Evolutionary conservation across 345 rosid species (phyloP).

Genomic region (Syzygium jambos): DNA sequence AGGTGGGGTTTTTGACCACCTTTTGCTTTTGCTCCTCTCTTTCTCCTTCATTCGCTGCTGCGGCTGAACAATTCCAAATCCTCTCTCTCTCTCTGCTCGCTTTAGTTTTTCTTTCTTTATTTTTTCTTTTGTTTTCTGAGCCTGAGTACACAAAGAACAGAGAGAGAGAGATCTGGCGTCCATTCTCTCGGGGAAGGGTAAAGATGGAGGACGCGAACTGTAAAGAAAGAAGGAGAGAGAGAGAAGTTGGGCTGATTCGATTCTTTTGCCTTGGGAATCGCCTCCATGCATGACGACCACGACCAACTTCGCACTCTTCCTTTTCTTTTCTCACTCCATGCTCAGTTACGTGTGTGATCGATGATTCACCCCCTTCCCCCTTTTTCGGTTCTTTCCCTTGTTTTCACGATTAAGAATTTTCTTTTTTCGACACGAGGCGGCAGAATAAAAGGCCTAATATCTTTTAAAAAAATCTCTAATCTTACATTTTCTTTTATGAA

Average conservation of each 20-base stretch:
- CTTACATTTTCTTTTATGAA: neutral
- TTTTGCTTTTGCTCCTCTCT: neutral
- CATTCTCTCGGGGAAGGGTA: neutral
- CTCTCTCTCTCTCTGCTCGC: neutral
- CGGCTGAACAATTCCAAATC: neutral
- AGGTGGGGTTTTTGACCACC: neutral
- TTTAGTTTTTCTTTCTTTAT: neutral
- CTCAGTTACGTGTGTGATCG: neutral
- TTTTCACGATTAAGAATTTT: neutral
- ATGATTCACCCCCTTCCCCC: neutral
- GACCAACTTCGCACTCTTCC: neutral
- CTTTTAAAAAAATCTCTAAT: neutral
- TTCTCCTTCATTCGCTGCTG: neutral
- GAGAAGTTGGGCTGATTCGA: conserved; percentile 33
- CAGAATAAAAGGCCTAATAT: neutral
- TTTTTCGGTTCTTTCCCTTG: neutral
- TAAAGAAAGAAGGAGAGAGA: neutral
- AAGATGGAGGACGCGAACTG: neutral
- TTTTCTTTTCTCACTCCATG: neutral
- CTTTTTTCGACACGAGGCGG: neutral
- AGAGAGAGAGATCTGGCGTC: neutral
- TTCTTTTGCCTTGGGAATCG: conserved; percentile 33
- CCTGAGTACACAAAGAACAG: neutral
- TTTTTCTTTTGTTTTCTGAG: neutral
- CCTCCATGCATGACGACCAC: conserved; percentile 36